A percentile compares a stretch with the other conserved stretches of the same genome.
Evolutionary conservation across 2,329 filamentous ascomycete species (phyloP).

Genomic region (Aureobasidium sp.): DNA sequence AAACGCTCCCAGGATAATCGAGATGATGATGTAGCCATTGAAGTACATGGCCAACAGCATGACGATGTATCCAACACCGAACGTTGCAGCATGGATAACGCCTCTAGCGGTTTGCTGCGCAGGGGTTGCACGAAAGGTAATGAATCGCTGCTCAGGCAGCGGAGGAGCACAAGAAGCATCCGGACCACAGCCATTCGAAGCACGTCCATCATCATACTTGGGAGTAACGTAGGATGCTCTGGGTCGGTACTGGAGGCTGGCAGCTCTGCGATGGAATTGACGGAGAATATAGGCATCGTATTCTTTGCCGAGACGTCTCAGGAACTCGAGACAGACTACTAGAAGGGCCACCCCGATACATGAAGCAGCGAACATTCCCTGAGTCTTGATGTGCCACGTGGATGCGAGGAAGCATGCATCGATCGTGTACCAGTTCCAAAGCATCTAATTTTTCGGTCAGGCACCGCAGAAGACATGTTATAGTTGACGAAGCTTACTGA

Average conservation of each 20-base stretch:
- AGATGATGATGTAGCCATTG: conserved; percentile 68
- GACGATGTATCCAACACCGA: conserved; percentile 68
- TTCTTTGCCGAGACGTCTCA: conserved; percentile 62
- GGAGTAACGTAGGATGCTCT: background rate
- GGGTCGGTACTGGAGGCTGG: background rate
- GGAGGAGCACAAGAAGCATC: conserved; percentile 37
- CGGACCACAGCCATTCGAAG: background rate
- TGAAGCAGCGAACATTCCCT: conserved; percentile 66
- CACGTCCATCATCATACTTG: background rate
- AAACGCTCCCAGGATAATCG: conserved; percentile 68
- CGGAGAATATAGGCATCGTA: conserved; percentile 56
- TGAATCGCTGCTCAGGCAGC: conserved; percentile 51
- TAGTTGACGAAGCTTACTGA: conserved; percentile 22
- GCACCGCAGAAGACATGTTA: background rate
- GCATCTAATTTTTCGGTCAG: conserved; percentile 47
- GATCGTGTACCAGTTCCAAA: conserved; percentile 71
- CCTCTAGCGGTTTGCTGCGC: conserved; percentile 38
- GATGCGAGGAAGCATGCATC: conserved; percentile 62
- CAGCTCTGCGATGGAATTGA: background rate
- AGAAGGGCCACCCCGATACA: conserved; percentile 71
- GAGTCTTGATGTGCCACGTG: conserved; percentile 62
- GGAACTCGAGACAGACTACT: conserved; percentile 61
- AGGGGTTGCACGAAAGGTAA: conserved; percentile 22
- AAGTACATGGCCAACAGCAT: conserved; percentile 65
- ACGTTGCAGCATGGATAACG: conserved; percentile 59